phyloP scores from a whole-genome alignment of 305 asterid genomes.

The Solanum chacoense region DNA sequence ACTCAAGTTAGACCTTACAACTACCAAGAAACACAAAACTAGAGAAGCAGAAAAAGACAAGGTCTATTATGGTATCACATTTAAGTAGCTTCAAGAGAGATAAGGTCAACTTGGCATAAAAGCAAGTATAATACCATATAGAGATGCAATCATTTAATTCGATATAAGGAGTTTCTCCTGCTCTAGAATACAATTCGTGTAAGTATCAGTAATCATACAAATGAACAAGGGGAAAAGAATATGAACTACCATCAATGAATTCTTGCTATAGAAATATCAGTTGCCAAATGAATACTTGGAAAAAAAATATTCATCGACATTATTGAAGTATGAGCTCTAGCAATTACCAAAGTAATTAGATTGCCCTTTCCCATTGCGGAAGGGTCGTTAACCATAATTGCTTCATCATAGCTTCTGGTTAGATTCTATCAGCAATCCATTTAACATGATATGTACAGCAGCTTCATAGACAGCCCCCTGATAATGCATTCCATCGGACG shows the following conservation, averaged over 20 bases:
- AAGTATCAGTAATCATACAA: slow-evolving; percentile 22
- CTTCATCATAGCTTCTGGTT: slow-evolving; percentile 52
- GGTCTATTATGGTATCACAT: not conserved
- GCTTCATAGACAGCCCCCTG: slow-evolving; percentile 61
- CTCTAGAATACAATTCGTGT: slow-evolving; percentile 21
- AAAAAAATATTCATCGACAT: not conserved
- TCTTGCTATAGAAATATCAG: slow-evolving; percentile 13
- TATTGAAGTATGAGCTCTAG: slow-evolving; percentile 2
- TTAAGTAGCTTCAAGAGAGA: not conserved
- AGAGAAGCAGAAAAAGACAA: not conserved
- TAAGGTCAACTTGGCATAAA: not conserved
- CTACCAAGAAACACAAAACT: not conserved
- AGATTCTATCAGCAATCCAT: slow-evolving; percentile 78
- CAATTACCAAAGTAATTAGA: not conserved
- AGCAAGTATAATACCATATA: not conserved
- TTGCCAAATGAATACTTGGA: slow-evolving; percentile 10
- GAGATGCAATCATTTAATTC: not conserved
- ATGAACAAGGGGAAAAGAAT: slow-evolving; percentile 12
- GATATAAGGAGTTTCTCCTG: slow-evolving; percentile 15
- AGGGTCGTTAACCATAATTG: not conserved
- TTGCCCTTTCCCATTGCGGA: not conserved
- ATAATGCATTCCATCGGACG: slow-evolving; percentile 87
- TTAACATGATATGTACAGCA: slow-evolving; percentile 68
- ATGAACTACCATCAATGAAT: slow-evolving; percentile 17
- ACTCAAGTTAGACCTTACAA: not conserved